Evolutionary conservation across 345 rosid genomes (phyloP).

Genomic region (Atalantia buxifolia): DNA sequence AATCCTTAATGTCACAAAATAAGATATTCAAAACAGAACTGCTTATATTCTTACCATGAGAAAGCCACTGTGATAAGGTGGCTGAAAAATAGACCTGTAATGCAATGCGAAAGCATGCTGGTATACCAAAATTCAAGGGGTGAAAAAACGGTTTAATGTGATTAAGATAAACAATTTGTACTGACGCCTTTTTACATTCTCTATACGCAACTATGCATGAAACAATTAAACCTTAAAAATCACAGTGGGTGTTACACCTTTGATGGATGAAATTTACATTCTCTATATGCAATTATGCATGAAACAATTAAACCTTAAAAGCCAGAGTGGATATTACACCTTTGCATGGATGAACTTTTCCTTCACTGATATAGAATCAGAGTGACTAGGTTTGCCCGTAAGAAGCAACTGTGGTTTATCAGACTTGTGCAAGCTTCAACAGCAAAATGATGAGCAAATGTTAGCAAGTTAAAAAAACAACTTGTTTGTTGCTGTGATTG

Average conservation of each 20-base stretch:
- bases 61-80: neutral
- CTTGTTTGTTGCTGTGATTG: neutral
- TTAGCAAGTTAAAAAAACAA: slow-evolving; percentile 18
- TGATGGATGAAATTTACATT: slow-evolving; percentile 59
- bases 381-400: slow-evolving; percentile 59
- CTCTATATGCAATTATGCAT: neutral
- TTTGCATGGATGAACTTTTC: slow-evolving; percentile 98
- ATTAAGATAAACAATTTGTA: neutral
- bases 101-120: neutral
- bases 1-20: neutral
- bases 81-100: neutral
- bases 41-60: neutral
- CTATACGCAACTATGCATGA: neutral
- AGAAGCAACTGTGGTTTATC: slow-evolving; percentile 58
- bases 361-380: slow-evolving; percentile 80
- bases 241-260: slow-evolving; percentile 46
- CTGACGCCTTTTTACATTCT: neutral
- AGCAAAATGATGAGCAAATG: slow-evolving; percentile 17
- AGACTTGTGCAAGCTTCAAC: slow-evolving; percentile 51
- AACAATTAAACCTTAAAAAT: slow-evolving; percentile 11
- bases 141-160: neutral
- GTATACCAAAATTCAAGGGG: neutral
- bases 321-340: slow-evolving; percentile 36
- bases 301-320: slow-evolving; percentile 12
- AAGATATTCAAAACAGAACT: neutral